Evolutionary conservation across 768 basidiomycete species (phyloP).

Genomic region (Mycena epipterygia): DNA sequence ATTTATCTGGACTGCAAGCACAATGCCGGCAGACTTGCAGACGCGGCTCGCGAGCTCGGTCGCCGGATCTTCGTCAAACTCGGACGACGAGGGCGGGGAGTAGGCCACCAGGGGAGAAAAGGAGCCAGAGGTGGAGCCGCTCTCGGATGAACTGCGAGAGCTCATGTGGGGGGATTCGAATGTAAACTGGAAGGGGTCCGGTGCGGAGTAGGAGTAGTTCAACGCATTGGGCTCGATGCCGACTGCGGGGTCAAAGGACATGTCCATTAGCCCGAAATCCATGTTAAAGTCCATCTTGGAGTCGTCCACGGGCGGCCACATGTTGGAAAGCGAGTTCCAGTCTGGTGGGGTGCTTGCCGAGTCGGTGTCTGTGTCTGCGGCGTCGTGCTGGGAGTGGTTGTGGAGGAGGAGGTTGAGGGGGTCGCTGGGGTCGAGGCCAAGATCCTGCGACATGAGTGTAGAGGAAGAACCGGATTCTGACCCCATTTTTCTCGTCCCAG

Average conservation of each 20-base stretch:
- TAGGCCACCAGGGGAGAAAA: conserved; percentile 31
- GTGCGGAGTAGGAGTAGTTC: conserved; percentile 49
- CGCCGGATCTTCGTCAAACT: conserved; percentile 45
- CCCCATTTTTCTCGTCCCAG: not conserved
- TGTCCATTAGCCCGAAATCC: conserved; percentile 68
- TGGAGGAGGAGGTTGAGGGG: conserved; percentile 71
- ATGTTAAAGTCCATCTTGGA: conserved; percentile 48
- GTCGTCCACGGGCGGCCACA: conserved; percentile 58
- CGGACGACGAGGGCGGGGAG: conserved; percentile 31
- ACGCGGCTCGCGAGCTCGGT: conserved; percentile 64
- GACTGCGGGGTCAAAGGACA: conserved; percentile 72
- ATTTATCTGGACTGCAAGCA: conserved; percentile 62
- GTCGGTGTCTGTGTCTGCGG: conserved; percentile 46
- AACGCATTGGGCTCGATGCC: conserved; percentile 76
- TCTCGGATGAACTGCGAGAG: conserved; percentile 37
- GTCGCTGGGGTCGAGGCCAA: conserved; percentile 64
- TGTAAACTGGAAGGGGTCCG: conserved; percentile 40
- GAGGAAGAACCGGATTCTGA: conserved; percentile 1
- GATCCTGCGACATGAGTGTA: conserved; percentile 10
- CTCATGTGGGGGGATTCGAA: conserved; percentile 44
- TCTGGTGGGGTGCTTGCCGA: conserved; percentile 55
- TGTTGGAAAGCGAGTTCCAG: conserved; percentile 66
- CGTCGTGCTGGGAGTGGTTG: conserved; percentile 51
- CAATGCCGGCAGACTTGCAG: conserved; percentile 69
- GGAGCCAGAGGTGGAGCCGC: conserved; percentile 34